Base-by-base conservation (phyloP, 164 flowering plant genomes). In the Chimonanthus salicifolius region DNA sequence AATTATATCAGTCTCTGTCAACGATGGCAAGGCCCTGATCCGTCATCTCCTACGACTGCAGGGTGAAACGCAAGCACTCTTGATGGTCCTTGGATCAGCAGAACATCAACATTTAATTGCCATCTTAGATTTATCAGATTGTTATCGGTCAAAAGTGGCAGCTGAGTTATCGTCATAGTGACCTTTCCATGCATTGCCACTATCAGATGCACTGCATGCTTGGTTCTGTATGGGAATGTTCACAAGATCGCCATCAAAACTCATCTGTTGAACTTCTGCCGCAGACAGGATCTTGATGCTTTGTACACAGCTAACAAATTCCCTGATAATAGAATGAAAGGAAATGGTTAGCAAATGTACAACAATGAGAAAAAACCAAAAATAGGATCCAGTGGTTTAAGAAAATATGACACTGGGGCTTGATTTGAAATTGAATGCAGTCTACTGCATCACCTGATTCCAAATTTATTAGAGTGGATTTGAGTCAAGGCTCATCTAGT, bases 231-330 rank as follows among this genome's bases (percentile, higher is more conserved):
- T 90, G 9, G 82, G 82, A 44, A 71, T 71, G 71, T 78, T 85
- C n/a, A 92, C 97, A 63, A 91, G 81, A 77, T 91, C 97, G 51
- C 93, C 99, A 80, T 92, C 99, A 82, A 91, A 79, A 78, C 98
- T 94, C 98, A 94, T 92, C 69, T 89, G 92, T 76, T 91, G 97
- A 46, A 92, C 99, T 85, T 94, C 99, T 80, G 89, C 93, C 47
- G 99, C 96, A 45, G 98, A 92, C 58, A 94, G 82, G 67, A 94
- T 94, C 85, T 85, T 92, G 76, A 94, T 90, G 84, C 91, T 84
- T 0, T 92, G 88, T 4, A 94, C 96, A 76, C 97, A 95, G 78
- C 74, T 91, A 64, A 93, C 97, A 78, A 93, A 95, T 74, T 95
- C 98, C 86, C 99, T 95, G 92, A 47, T 76, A 54, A 80, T 18